Conservation (phyloP, 495 filamentous ascomycete species). For the Aspergillus incahuasiensis region DNA sequence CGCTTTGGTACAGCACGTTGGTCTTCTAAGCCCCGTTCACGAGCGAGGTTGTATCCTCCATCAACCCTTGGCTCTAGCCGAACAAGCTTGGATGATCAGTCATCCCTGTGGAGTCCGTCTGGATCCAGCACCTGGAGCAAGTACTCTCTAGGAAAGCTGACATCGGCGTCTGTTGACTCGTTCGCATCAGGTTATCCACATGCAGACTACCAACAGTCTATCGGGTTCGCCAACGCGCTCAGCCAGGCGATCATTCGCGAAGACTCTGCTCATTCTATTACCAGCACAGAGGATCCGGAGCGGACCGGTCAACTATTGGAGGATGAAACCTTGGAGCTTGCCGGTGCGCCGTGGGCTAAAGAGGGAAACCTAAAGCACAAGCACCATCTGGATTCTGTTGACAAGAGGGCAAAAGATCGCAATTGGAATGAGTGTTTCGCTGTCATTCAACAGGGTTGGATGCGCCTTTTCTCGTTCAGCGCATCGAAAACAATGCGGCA, state of each 20-base stretch:
- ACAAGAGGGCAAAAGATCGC: constrained; percentile 87
- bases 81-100: constrained; percentile 87
- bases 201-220: constrained; percentile 88
- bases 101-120: constrained; percentile 87
- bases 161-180: constrained; percentile 86
- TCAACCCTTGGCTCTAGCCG: constrained; percentile 86
- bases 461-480: constrained; percentile 90
- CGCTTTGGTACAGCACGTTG: constrained; percentile 66
- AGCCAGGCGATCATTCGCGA: constrained; percentile 96
- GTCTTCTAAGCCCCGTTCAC: constrained; percentile 79
- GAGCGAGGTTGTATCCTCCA: constrained; percentile 69
- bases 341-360: constrained; percentile 94
- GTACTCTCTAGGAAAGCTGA: constrained; percentile 82
- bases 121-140: constrained; percentile 92
- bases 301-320: constrained; percentile 71
- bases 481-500: constrained; percentile 69
- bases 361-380: constrained; percentile 95
- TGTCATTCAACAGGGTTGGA: constrained; percentile 94
- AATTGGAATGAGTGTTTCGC: constrained; percentile 96
- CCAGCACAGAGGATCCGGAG: constrained; percentile 47
- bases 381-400: constrained; percentile 83
- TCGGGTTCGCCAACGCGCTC: constrained; percentile 95
- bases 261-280: constrained; percentile 58
- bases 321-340: constrained; percentile 84
- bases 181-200: constrained; percentile 73